Conservation (phyloP, 495 filamentous ascomycete genomes). For the Penicillium soppii region DNA sequence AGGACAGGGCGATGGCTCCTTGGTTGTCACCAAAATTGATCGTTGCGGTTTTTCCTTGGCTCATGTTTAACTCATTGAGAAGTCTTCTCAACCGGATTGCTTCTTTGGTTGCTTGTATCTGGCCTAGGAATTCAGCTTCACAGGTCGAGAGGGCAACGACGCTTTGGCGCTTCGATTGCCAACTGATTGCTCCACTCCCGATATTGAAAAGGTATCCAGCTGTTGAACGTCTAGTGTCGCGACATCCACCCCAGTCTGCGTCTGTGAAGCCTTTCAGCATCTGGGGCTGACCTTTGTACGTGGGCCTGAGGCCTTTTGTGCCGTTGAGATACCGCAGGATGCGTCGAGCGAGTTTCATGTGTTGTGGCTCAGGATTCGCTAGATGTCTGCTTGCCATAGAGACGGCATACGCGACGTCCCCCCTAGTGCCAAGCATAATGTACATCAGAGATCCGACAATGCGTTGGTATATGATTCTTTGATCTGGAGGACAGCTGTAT, state of each 20-base stretch:
- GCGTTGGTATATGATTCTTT: conserved; percentile 15
- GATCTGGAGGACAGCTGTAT: conserved; percentile 4
- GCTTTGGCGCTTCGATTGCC: conserved; percentile 34
- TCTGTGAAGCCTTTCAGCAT: conserved; percentile 20
- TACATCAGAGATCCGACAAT: conserved; percentile 26
- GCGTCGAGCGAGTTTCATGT: conserved; percentile 15
- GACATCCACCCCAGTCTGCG: conserved; percentile 22
- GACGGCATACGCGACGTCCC: conserved; percentile 20
- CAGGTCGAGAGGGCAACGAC: conserved; percentile 34
- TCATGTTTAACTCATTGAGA: conserved; percentile 26
- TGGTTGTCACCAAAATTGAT: conserved; percentile 28
- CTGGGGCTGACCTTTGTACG: conserved; percentile 17
- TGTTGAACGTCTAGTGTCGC: conserved; percentile 24
- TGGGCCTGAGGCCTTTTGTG: conserved; percentile 17
- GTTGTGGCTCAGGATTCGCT: conserved; percentile 19
- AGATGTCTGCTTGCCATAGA: conserved; percentile 15
- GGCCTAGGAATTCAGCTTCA: conserved; percentile 40
- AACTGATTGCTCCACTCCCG: conserved; percentile 33
- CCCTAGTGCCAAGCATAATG: conserved; percentile 17
- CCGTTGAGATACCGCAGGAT: conserved; percentile 25
- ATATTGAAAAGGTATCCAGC: conserved; percentile 40
- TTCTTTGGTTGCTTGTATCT: conserved; percentile 38
- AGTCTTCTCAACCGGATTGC: conserved; percentile 36
- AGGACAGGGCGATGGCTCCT: conserved; percentile 26
- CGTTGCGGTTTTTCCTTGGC: conserved; percentile 12